These are phyloP conservation scores for Venustampulla echinocandica DNA, from an alignment of 495 filamentous ascomycete genomes.

Conservation along the genomic window DNA sequence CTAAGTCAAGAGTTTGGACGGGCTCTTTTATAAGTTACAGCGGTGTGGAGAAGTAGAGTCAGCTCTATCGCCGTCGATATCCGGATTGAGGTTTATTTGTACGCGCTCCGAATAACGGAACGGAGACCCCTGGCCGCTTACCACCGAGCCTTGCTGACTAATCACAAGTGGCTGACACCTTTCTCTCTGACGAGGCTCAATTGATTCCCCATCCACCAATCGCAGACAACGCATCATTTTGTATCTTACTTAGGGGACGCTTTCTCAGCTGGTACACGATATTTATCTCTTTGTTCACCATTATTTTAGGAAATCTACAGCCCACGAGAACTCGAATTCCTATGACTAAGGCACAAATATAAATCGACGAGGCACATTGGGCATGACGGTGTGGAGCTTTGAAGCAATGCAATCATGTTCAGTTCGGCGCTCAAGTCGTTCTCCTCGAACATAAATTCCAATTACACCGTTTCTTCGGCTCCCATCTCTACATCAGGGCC, in stretches of 20 bases:
- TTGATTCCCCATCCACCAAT: background rate
- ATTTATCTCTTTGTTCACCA: background rate
- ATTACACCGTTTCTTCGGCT: constrained; percentile 69
- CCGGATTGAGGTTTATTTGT: no score
- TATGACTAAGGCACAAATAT: background rate
- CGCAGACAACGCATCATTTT: background rate
- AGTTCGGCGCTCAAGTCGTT: constrained; percentile 80
- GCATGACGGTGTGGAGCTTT: constrained; percentile 8
- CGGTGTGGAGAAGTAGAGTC: no score
- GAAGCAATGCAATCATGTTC: constrained; percentile 27
- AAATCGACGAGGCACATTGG: background rate
- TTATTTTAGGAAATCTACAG: background rate
- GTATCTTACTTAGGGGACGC: no score
- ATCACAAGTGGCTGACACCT: no score
- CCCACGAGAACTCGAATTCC: background rate
- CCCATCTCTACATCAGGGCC: constrained; percentile 70
- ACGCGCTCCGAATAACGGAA: no score
- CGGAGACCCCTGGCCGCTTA: no score
- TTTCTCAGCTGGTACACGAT: no score
- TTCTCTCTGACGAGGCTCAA: constrained; percentile 1
- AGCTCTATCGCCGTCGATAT: no score
- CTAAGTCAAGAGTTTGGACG: no score
- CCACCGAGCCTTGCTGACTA: background rate
- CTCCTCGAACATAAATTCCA: constrained; percentile 74
- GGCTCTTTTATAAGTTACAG: no score